Base-by-base conservation (phyloP, 164 flowering plant species). In the Euptelea pleiosperma region DNA sequence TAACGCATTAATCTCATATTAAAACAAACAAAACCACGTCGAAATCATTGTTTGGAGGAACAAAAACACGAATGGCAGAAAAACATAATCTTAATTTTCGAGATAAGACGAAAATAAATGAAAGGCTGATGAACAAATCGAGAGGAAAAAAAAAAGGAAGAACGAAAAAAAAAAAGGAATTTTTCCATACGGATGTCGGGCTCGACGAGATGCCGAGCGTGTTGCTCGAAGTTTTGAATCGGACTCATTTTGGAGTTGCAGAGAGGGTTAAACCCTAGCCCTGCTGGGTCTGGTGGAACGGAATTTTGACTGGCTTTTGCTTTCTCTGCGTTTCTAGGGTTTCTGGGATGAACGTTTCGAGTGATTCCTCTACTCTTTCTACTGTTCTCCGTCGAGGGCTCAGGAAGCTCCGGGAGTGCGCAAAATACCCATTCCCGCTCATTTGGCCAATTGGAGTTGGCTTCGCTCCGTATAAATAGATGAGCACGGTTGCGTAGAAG, bases 181-280 rank as follows among this genome's bases (percentile, higher is more conserved):
- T n/a, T n/a, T n/a, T n/a, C n/a, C 36, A 3, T 89, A 90, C 98
- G 35, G 54, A 81, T 72, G 63, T 83, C 87, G 6, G 86, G 84
- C 41, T 88, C 97, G 63, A 90, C 52, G 41, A 93, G 88, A 42
- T 64, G 79, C 22, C 86, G 80, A 50, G 99, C 69, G 56, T 86
- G 99, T 33, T 79, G 89, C 74, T 93, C 99, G 82, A 90, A 83
- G 76, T 88, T 88, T 88, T 83, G 96, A 60, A 93, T 74, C 0
- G 99, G 96, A 74, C 96, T 83, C 99, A 93, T 93, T 39, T 49
- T 52, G 48, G 16, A 52, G 59, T 48, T 50, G 51, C 19, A 52
- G 30, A 35, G 43, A 25, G 18, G 49, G 37, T 8, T 40, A 61
- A 62, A 52, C 65, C 65, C 58, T 51, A 50, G 12, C 21, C 40